phyloP scores from a whole-genome alignment of 2,329 filamentous ascomycete species.

The Beauveria pseudobassiana region DNA sequence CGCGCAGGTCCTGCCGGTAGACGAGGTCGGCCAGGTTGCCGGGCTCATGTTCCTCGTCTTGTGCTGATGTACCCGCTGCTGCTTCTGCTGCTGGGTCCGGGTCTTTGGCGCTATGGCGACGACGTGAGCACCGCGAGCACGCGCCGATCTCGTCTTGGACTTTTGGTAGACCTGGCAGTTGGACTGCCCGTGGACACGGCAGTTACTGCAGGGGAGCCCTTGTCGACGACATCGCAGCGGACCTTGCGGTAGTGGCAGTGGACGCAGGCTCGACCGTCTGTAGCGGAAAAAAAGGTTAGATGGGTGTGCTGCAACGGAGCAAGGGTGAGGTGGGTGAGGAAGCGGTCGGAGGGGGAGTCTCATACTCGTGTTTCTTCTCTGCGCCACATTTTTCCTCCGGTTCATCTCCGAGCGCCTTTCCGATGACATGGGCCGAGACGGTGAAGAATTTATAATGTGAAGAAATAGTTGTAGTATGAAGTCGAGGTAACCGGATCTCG shows the following conservation, averaged over 20 bases:
- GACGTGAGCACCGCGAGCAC: neutral
- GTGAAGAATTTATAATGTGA: neutral
- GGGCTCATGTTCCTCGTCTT: conserved; percentile 32
- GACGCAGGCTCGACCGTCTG: conserved; percentile 35
- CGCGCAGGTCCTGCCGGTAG: conserved; percentile 37
- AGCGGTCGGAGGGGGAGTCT: neutral
- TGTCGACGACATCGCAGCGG: conserved; percentile 40
- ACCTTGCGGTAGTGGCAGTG: conserved; percentile 44
- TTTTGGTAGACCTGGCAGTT: conserved; percentile 43
- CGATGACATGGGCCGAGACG: neutral
- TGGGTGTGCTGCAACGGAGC: neutral
- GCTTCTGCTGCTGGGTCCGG: neutral
- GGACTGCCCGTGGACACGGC: conserved; percentile 30
- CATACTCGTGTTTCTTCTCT: neutral
- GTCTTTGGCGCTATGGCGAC: neutral
- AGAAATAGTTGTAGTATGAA: neutral
- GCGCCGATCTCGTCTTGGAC: conserved; percentile 28
- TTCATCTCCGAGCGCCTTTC: neutral
- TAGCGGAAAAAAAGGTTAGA: neutral
- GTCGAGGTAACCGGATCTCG: neutral
- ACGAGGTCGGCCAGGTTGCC: conserved; percentile 43
- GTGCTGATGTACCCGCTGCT: neutral
- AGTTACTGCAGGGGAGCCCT: conserved; percentile 41
- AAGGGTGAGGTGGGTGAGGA: neutral
- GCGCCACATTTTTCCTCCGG: neutral